Evolutionary conservation across 345 rosid genomes (phyloP).

Genomic region (Murraya koenigii): DNA sequence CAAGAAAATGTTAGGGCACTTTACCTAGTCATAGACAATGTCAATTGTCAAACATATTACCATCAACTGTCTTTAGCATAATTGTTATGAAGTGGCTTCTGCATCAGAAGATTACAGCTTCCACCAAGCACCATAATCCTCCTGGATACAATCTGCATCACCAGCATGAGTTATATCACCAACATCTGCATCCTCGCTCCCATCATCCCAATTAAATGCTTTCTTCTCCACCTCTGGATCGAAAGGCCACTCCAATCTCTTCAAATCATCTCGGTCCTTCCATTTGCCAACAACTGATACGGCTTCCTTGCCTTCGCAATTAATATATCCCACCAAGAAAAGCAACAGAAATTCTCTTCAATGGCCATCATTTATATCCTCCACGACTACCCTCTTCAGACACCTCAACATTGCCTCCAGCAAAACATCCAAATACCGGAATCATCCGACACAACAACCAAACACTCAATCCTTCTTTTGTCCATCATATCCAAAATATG

Average conservation of each 20-base stretch:
- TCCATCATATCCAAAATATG: constrained; percentile 75
- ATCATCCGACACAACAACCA: constrained; percentile 81
- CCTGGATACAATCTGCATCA: constrained; percentile 18
- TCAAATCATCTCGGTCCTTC: constrained; percentile 38
- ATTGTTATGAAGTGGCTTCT: constrained; percentile 21
- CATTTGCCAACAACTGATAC: constrained; percentile 51
- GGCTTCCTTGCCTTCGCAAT: constrained; percentile 83
- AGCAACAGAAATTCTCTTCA: constrained; percentile 75
- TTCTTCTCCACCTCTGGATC: constrained; percentile 25
- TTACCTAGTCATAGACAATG: not conserved
- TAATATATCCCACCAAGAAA: constrained; percentile 73
- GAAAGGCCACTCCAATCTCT: not conserved
- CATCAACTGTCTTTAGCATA: not conserved
- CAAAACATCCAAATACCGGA: constrained; percentile 60
- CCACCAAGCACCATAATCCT: constrained; percentile 55
- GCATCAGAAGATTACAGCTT: constrained; percentile 51
- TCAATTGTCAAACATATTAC: too few relatives aligned
- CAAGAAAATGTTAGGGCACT: too few relatives aligned
- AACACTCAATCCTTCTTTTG: constrained; percentile 59
- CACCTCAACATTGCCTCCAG: constrained; percentile 71
- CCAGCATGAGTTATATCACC: constrained; percentile 22
- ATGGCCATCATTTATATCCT: constrained; percentile 8
- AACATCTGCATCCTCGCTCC: not conserved
- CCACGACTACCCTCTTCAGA: constrained; percentile 57
- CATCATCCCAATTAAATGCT: constrained; percentile 9